Conservation (phyloP, 345 rosid species). For the Brassica juncea region DNA sequence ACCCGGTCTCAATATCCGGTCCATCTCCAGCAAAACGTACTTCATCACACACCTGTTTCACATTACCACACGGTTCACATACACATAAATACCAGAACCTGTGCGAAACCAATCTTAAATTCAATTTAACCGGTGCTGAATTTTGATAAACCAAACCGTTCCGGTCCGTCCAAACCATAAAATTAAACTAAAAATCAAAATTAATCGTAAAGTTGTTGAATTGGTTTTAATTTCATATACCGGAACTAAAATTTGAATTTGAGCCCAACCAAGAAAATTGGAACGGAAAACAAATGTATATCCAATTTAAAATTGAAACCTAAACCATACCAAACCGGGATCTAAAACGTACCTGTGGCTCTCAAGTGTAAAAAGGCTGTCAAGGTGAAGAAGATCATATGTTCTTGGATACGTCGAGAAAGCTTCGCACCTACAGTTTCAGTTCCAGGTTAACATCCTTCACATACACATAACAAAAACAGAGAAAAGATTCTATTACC, state of each 20-base stretch:
- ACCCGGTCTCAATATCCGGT: constrained; percentile 72
- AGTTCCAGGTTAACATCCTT: constrained; percentile 24
- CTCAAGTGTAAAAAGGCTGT: constrained; percentile 85
- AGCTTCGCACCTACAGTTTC: constrained; percentile 80
- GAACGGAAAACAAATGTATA: not conserved
- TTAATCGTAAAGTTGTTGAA: not conserved
- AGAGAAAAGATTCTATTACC: constrained; percentile 46
- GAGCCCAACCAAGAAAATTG: not conserved
- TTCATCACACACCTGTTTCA: constrained; percentile 81
- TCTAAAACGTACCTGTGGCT: constrained; percentile 70
- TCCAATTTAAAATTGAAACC: not conserved
- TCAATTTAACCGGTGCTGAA: not conserved
- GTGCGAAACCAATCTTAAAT: not conserved
- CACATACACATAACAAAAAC: not conserved
- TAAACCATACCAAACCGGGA: not conserved
- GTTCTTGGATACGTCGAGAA: constrained; percentile 98
- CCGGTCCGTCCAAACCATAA: not conserved
- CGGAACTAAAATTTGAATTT: not conserved
- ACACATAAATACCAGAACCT: constrained; percentile 2
- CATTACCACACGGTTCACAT: not conserved
- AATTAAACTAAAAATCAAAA: not conserved
- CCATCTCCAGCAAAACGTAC: constrained; percentile 84
- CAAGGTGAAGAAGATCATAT: constrained; percentile 93
- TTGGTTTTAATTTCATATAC: not conserved
- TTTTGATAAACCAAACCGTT: not conserved